Evolutionary conservation across 139 green algal genomes (phyloP), one percentile per base, ranked within the genome.

Genomic region (Monoraphidium neglectum): DNA sequence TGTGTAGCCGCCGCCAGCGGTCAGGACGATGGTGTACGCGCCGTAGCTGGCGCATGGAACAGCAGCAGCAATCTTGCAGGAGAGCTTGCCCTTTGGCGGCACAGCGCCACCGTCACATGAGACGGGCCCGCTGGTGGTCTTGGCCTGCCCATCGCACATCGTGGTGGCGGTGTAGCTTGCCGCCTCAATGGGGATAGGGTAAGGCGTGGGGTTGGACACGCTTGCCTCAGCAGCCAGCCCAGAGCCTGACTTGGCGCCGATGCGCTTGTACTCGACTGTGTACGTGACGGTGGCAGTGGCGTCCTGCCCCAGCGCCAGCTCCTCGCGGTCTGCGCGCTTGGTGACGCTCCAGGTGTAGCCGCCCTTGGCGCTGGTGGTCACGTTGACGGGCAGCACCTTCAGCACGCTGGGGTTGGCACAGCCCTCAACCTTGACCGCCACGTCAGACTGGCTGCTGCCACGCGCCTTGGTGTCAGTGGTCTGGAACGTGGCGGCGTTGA

Each of bases 261-360:
- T 38, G 32, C 75, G 75, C 26, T 53, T 74, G 54, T 75, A 74
- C 54, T 49, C 30, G 26, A 80, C 54, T 13, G 28, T 80, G 66
- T 75, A 80, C 0, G 21, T 62, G 8, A 49, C 75, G 1, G 40
- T 70, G 28, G 15, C 75, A 4, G 38, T n/a, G 23, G 53, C 43
- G 37, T 47, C 66, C 16, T 46, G 38, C 3, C 10, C 26, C 2
- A 80, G 33, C 16, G 26, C 32, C 23, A 75, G 38, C 2, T 2
- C 46, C 30, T 5, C 18, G 10, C 53, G 54, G 2, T 33, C 21
- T 10, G 21, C 28, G 13, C 40, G 54, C 54, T 75, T 80, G 5
- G 36, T 16, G 1, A 80, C 75, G 1, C 5, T 56, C 75, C 75
- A 80, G 28, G 18, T 38, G 40, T 74, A 74, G 73, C 63, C 51